Conservation (phyloP, 2,329 filamentous ascomycete genomes). For the Lojkania enalia region DNA sequence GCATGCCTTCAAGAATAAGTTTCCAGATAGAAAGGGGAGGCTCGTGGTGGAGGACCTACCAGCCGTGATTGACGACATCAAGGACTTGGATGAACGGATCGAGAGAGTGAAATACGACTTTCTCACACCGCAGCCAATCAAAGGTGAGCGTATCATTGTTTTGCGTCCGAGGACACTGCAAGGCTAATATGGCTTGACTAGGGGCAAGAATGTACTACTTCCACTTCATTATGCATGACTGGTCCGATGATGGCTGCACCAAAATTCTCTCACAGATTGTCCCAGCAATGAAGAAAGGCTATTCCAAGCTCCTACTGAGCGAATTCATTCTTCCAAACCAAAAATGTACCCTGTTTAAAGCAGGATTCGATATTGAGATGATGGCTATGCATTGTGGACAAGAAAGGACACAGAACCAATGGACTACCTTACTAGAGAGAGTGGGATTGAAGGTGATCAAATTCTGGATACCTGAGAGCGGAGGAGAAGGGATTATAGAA, state of each 20-base stretch:
- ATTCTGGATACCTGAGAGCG: background rate
- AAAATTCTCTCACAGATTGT: constrained; percentile 28
- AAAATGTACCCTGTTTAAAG: constrained; percentile 3
- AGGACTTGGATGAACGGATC: constrained; percentile 12
- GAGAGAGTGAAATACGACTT: constrained; percentile 25
- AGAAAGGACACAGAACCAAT: constrained; percentile 8
- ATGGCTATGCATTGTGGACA: constrained; percentile 7
- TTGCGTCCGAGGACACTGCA: background rate
- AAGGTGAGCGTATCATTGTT: constrained; percentile 11
- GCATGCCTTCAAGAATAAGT: constrained; percentile 6
- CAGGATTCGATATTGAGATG: constrained; percentile 7
- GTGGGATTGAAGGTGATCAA: constrained; percentile 8
- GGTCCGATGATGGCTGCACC: constrained; percentile 26
- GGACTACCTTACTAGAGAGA: constrained; percentile 2
- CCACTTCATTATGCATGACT: constrained; percentile 37
- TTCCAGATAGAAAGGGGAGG: constrained; percentile 8
- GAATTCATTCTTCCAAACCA: constrained; percentile 32
- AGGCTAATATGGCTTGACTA: background rate
- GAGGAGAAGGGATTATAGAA: constrained; percentile 4
- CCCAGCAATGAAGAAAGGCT: constrained; percentile 32
- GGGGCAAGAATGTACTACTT: constrained; percentile 32
- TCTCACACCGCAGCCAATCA: constrained; percentile 24
- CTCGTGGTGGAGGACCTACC: constrained; percentile 32
- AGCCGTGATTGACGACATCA: constrained; percentile 20
- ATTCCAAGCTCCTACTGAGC: constrained; percentile 33